Percentiles rank a stretch among this genome's conserved stretches.
These are phyloP conservation scores for Pythium guiyangense DNA, from an alignment of 352 stramenopile species.

Conservation along the genomic window DNA sequence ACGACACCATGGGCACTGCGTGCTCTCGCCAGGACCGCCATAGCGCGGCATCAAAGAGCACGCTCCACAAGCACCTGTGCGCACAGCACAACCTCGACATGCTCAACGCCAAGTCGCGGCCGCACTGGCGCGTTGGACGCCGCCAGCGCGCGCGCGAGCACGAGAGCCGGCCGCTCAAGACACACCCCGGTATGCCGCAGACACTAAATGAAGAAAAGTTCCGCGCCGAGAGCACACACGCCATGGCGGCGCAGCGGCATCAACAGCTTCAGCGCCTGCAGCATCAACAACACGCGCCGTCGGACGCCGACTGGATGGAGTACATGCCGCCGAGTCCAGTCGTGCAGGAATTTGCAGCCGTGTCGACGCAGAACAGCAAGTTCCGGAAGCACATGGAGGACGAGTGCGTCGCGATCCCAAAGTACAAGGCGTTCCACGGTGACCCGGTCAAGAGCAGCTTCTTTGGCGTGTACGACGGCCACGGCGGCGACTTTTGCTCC, in stretches of 20 bases:
- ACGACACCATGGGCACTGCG: constrained; percentile 26
- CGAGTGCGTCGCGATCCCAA: constrained; percentile 71
- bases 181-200: not conserved
- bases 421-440: constrained; percentile 49
- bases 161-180: not conserved
- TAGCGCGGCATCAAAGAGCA: not conserved
- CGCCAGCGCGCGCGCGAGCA: constrained; percentile 2
- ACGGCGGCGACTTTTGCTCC: constrained; percentile 74
- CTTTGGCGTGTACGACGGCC: constrained; percentile 82
- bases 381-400: constrained; percentile 84
- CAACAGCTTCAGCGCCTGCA: constrained; percentile 4
- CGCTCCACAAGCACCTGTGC: constrained; percentile 3
- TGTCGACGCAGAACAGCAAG: constrained; percentile 78
- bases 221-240: constrained; percentile 9
- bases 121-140: constrained; percentile 12
- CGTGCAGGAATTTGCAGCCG: constrained; percentile 61
- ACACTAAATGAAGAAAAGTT: constrained; percentile 8
- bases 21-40: constrained; percentile 29
- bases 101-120: not conserved
- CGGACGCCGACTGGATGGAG: constrained; percentile 18
- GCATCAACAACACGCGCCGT: constrained; percentile 13
- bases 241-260: not conserved
- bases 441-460: constrained; percentile 68
- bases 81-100: too few species aligned
- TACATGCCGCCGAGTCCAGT: constrained; percentile 31